Evolutionary conservation across 2,329 filamentous ascomycete genomes (phyloP).

Genomic region (Alternaria alternata): DNA sequence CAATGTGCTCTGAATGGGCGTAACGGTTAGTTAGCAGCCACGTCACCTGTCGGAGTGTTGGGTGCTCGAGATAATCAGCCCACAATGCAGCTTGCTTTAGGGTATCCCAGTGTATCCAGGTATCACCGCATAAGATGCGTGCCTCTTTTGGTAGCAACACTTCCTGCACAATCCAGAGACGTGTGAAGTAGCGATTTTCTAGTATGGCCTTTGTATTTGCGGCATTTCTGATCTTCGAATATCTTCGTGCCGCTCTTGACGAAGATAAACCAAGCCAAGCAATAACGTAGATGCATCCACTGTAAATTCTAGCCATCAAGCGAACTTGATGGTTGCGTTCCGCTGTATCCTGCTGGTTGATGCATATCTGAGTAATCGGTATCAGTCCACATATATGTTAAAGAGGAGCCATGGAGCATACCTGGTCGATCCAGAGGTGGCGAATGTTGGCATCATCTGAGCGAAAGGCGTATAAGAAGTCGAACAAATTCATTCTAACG

Average conservation of each 20-base stretch:
- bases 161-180: conserved; percentile 19
- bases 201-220: background rate
- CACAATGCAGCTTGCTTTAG: background rate
- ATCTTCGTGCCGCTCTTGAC: background rate
- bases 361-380: conserved; percentile 12
- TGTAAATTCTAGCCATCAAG: conserved; percentile 12
- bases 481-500: background rate
- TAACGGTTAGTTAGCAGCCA: background rate
- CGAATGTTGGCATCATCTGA: background rate
- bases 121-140: conserved; percentile 4
- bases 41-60: background rate
- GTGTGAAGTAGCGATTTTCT: conserved; percentile 10
- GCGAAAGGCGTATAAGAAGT: conserved; percentile 10
- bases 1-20: background rate
- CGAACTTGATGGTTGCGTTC: conserved; percentile 16
- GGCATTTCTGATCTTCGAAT: background rate
- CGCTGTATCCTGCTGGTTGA: conserved; percentile 3
- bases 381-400: background rate
- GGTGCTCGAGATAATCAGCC: background rate
- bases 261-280: conserved; percentile 8
- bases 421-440: conserved; percentile 14
- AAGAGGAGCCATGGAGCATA: background rate
- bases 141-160: background rate
- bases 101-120: conserved; percentile 1
- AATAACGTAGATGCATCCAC: conserved; percentile 1